Conservation (phyloP, 768 basidiomycete species). For the Kwoniella botswanensis region DNA sequence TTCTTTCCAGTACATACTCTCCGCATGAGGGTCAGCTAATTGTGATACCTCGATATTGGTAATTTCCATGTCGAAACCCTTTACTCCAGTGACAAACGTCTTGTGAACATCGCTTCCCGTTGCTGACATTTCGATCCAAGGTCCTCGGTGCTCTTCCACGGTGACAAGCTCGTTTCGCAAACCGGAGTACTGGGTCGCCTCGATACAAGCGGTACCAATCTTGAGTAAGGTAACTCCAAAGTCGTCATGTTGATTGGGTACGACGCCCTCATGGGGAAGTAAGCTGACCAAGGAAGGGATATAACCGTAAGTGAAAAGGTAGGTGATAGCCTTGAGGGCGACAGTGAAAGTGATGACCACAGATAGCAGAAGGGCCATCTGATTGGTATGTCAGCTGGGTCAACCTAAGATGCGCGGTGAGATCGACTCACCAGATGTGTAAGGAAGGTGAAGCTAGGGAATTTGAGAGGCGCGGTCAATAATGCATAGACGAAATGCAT, state of each 20-base stretch:
- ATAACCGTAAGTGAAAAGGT: constrained; percentile 52
- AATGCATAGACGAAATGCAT: constrained; percentile 49
- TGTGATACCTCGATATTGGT: constrained; percentile 43
- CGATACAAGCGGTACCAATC: constrained; percentile 51
- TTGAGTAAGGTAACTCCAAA: constrained; percentile 52
- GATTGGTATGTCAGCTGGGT: constrained; percentile 2
- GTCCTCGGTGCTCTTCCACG: constrained; percentile 34
- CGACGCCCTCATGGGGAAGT: constrained; percentile 45
- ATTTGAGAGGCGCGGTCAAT: constrained; percentile 47
- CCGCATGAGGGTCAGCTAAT: constrained; percentile 30
- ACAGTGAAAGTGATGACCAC: constrained; percentile 42
- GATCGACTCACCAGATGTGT: constrained; percentile 48
- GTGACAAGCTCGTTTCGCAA: constrained; percentile 46
- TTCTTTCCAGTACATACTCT: constrained; percentile 37
- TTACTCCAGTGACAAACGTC: constrained; percentile 2
- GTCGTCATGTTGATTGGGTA: constrained; percentile 48
- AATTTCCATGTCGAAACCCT: constrained; percentile 48
- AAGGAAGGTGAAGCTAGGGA: constrained; percentile 53
- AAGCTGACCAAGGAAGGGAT: constrained; percentile 46
- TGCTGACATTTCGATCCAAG: constrained; percentile 42
- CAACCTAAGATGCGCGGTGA: too few species aligned
- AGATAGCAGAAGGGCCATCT: constrained; percentile 47
- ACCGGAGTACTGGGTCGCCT: constrained; percentile 50
- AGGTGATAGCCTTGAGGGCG: constrained; percentile 43
- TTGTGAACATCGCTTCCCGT: constrained; percentile 29